Percentiles rank a stretch among this genome's conserved stretches.
phyloP scores from a whole-genome alignment of 257 asterid genomes.

The Solanum gandarillasii region DNA sequence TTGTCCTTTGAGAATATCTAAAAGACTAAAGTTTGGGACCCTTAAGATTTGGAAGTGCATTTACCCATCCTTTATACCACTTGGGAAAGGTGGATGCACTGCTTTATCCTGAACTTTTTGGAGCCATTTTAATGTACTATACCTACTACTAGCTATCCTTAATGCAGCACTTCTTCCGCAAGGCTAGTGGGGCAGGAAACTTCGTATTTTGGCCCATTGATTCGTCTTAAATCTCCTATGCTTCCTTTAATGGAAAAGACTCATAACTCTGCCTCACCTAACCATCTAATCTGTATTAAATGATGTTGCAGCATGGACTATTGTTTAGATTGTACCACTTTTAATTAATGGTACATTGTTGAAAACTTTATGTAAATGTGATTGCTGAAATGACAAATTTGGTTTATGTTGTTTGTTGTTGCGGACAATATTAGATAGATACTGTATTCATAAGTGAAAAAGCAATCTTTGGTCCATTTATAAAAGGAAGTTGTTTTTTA shows the following conservation, averaged over 20 bases:
- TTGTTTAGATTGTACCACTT: slow-evolving; percentile 26
- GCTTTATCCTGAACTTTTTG: not conserved
- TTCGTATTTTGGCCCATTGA: slow-evolving; percentile 5
- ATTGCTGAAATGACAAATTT: not conserved
- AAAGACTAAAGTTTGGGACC: slow-evolving; percentile 5
- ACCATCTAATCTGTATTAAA: slow-evolving; percentile 40
- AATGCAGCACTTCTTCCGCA: not conserved
- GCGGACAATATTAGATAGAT: not conserved
- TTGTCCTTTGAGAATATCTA: slow-evolving; percentile 18
- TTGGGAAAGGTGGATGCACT: not conserved
- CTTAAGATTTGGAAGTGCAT: slow-evolving; percentile 7
- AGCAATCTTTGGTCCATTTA: not conserved
- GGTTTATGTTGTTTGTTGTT: not conserved
- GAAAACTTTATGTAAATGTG: not conserved
- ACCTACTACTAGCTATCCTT: not conserved
- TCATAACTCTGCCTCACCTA: slow-evolving; percentile 33
- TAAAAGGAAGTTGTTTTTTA: not conserved
- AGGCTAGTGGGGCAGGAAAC: not conserved
- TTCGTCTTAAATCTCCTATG: slow-evolving; percentile 39
- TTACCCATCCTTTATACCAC: slow-evolving; percentile 5
- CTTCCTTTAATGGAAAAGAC: slow-evolving; percentile 37
- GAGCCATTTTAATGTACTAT: not conserved
- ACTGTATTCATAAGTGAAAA: not conserved
- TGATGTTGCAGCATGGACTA: slow-evolving; percentile 39
- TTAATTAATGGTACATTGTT: not conserved